Evolutionary conservation across 2,329 filamentous ascomycete genomes (phyloP).

Genomic region (Zasmidium angulare): DNA sequence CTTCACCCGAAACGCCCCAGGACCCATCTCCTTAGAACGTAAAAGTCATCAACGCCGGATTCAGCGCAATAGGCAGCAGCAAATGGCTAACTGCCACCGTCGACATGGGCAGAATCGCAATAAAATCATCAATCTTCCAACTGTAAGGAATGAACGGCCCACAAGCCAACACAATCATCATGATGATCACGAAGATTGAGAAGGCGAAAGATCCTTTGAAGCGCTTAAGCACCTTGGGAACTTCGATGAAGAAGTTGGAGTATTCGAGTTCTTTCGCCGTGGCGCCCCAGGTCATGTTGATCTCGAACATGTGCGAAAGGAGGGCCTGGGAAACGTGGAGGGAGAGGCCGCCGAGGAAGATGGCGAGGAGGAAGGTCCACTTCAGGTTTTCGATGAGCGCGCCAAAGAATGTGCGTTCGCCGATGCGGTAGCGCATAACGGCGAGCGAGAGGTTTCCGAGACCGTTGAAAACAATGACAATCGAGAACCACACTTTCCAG

Average conservation of each 20-base stretch:
- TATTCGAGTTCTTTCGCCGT: conserved; percentile 81
- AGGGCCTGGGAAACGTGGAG: conserved; percentile 80
- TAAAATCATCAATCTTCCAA: conserved; percentile 49
- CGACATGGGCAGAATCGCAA: conserved; percentile 74
- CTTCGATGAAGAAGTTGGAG: conserved; percentile 81
- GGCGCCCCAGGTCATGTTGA: conserved; percentile 83
- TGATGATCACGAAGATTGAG: conserved; percentile 56
- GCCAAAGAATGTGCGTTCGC: conserved; percentile 52
- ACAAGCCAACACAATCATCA: conserved; percentile 65
- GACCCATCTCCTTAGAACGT: conserved; percentile 60
- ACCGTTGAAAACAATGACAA: conserved; percentile 65
- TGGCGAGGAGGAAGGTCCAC: conserved; percentile 66
- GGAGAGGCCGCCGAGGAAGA: conserved; percentile 80
- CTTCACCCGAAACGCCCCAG: not conserved
- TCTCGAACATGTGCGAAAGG: conserved; percentile 78
- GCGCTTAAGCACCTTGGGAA: conserved; percentile 73
- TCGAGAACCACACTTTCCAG: conserved; percentile 63
- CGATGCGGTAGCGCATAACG: conserved; percentile 62
- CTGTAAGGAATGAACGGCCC: conserved; percentile 64
- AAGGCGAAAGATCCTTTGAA: conserved; percentile 74
- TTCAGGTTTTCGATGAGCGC: conserved; percentile 59
- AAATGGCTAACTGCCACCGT: conserved; percentile 69
- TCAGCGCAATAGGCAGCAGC: conserved; percentile 69
- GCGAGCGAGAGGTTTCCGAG: conserved; percentile 63
- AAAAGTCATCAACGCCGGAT: conserved; percentile 78